These are phyloP conservation scores for Neurospora cerealis DNA, from an alignment of 495 filamentous ascomycete genomes.

Conservation along the genomic window DNA sequence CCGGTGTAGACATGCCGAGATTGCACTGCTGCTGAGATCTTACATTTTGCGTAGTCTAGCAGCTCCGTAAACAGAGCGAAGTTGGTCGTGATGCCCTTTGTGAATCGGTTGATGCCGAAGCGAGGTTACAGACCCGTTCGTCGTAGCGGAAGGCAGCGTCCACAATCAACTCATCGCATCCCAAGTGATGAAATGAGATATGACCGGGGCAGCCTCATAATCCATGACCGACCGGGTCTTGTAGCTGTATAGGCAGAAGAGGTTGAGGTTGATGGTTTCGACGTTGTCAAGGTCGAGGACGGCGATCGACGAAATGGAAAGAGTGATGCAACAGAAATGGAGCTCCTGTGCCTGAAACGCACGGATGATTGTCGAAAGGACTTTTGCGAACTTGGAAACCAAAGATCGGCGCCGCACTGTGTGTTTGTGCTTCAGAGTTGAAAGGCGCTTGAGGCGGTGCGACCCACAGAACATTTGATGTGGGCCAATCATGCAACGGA, in stretches of 20 bases:
- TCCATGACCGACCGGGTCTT: neutral
- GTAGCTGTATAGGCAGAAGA: neutral
- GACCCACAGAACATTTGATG: neutral
- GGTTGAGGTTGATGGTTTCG: neutral
- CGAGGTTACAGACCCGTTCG: neutral
- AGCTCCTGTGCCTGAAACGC: neutral
- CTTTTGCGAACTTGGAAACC: neutral
- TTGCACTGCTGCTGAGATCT: neutral
- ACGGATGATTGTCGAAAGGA: neutral
- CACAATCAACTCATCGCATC: neutral
- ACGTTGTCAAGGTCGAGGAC: neutral
- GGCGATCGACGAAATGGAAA: neutral
- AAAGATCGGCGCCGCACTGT: neutral
- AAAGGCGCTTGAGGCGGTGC: conserved; percentile 12
- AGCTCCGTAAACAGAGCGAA: neutral
- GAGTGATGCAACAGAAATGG: neutral
- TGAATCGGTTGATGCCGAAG: neutral
- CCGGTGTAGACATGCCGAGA: neutral
- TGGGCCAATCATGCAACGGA: conserved; percentile 9
- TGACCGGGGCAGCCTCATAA: neutral
- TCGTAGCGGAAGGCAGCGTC: neutral
- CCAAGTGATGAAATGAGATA: neutral
- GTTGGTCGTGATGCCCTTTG: neutral
- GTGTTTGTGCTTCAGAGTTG: conserved; percentile 3
- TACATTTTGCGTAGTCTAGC: neutral